A percentile compares a stretch with the other conserved stretches of the same genome.
Evolutionary conservation across 129 eudicot genomes (phyloP).

Genomic region (Artemisia tridentata): DNA sequence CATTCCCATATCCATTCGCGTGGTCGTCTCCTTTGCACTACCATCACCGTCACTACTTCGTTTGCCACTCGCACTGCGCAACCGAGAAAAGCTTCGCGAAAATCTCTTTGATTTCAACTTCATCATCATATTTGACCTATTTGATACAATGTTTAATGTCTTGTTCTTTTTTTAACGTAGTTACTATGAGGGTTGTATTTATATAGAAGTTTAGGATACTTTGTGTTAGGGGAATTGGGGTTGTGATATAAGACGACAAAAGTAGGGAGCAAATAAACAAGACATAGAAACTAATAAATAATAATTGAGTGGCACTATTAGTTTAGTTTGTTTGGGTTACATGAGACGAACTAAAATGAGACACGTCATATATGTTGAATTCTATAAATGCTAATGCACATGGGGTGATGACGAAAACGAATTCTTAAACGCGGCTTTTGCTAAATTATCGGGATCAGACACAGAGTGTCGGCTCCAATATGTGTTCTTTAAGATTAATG

Average conservation of each 20-base stretch:
- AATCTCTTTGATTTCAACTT: constrained; percentile 69
- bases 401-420: constrained; percentile 26
- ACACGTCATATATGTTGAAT: constrained; percentile 27
- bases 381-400: constrained; percentile 27
- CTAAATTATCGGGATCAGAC: constrained; percentile 33
- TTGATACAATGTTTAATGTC: constrained; percentile 7
- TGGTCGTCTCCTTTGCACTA: constrained; percentile 1
- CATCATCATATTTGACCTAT: constrained; percentile 31
- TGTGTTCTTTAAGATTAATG: constrained; percentile 26
- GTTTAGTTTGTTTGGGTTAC: constrained; percentile 30
- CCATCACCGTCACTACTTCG: constrained; percentile 22
- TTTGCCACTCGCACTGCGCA: constrained; percentile 21
- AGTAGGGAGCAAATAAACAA: constrained; percentile 26
- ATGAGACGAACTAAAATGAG: constrained; percentile 17
- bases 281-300: constrained; percentile 3
- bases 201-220: constrained; percentile 11
- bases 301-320: constrained; percentile 34
- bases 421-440: constrained; percentile 33
- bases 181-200: constrained; percentile 23
- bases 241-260: constrained; percentile 18
- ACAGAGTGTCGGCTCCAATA: constrained; percentile 32
- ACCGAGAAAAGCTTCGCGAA: constrained; percentile 60
- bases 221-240: constrained; percentile 20
- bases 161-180: background rate
- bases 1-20: background rate